phyloP scores from a whole-genome alignment of 495 filamentous ascomycete species.

The Acidomyces sp. region DNA sequence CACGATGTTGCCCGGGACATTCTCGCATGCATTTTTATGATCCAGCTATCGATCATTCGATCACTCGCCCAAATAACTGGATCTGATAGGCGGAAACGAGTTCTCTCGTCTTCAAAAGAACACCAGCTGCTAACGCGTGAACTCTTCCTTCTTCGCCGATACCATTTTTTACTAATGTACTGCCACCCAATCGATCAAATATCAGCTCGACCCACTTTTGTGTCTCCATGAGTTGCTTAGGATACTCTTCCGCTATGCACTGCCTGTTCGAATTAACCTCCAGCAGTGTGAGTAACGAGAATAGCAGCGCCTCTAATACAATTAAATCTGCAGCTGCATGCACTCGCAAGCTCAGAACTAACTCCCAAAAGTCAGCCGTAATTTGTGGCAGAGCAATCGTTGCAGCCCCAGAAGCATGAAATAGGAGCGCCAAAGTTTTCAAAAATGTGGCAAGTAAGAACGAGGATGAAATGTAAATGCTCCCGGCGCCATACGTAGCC shows the following conservation, averaged over 20 bases:
- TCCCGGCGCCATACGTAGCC: conserved; percentile 21
- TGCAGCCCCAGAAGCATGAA: conserved; percentile 52
- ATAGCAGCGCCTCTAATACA: conserved; percentile 61
- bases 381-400: conserved; percentile 51
- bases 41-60: background rate
- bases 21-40: too few relatives aligned
- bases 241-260: conserved; percentile 34
- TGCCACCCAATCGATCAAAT: conserved; percentile 45
- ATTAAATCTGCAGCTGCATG: conserved; percentile 39
- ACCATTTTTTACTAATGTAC: conserved; percentile 21
- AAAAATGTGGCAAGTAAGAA: conserved; percentile 48
- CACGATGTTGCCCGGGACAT: too few relatives aligned
- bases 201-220: conserved; percentile 59
- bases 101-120: conserved; percentile 65
- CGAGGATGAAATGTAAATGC: conserved; percentile 43
- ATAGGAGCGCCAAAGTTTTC: conserved; percentile 50
- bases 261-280: conserved; percentile 53
- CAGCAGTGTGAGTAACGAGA: conserved; percentile 64
- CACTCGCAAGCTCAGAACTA: conserved; percentile 40
- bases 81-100: conserved; percentile 70
- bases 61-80: conserved; percentile 37
- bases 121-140: conserved; percentile 64
- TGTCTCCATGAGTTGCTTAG: conserved; percentile 43
- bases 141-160: conserved; percentile 46
- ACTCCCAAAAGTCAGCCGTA: conserved; percentile 56